These are phyloP conservation scores for Botryotinia globosa DNA, from an alignment of 2,329 filamentous ascomycete genomes.

Conservation along the genomic window DNA sequence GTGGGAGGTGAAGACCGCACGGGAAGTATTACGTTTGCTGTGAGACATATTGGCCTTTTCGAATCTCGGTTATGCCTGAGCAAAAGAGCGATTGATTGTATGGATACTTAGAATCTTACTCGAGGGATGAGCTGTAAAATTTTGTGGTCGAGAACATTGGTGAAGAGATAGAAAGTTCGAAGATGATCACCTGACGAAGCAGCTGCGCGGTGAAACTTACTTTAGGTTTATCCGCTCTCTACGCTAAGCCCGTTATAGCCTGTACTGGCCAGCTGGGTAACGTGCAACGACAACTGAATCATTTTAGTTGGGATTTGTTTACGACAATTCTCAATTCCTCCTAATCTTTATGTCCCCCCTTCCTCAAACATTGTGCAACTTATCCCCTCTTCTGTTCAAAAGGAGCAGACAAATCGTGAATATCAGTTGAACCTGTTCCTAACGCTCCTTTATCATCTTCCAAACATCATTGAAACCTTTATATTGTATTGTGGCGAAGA, in stretches of 20 bases:
- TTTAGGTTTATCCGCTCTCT: neutral
- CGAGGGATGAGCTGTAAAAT: neutral
- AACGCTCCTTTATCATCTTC: rapidly evolving
- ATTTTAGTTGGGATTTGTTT: too few species aligned
- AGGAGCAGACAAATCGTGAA: neutral
- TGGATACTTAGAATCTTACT: too few species aligned
- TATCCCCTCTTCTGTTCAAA: neutral
- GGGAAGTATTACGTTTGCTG: slow-evolving; percentile 85
- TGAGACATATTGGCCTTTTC: slow-evolving; percentile 41
- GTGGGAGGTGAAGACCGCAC: slow-evolving; percentile 90
- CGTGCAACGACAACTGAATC: neutral
- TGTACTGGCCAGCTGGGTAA: too few species aligned
- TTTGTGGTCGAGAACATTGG: neutral
- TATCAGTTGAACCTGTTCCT: neutral
- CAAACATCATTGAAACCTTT: neutral
- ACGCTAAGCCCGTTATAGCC: neutral
- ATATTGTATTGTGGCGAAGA: neutral
- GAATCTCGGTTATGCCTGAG: slow-evolving; percentile 40
- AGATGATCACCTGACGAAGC: neutral
- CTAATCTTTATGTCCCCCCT: neutral
- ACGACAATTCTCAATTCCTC: neutral
- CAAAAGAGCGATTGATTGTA: slow-evolving; percentile 34
- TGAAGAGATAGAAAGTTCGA: neutral
- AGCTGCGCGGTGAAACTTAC: neutral
- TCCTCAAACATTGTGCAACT: neutral